Evolutionary conservation across 2,329 filamentous ascomycete genomes (phyloP), one percentile per base, ranked within the genome.

Genomic region (Geosmithia putterillii): DNA sequence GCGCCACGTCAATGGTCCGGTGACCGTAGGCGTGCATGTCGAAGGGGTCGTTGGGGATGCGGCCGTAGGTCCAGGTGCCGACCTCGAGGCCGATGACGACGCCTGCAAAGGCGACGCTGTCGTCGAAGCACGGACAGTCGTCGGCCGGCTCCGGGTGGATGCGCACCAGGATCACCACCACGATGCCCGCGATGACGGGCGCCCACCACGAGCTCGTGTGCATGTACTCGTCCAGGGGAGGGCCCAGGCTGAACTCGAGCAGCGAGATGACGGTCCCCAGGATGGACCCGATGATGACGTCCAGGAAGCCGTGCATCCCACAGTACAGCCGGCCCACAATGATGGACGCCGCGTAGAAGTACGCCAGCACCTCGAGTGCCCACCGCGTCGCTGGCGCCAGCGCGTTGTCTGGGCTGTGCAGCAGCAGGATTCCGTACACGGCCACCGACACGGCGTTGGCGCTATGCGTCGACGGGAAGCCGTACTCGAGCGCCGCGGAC

Each of bases 261-360:
- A 74, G 58, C 20, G 72, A 73, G 49, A 82, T 74, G 42, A 74
- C 62, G 10, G 80, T 82, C 25, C 92, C 92, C 44, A 95, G 71
- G 14, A 79, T 53, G 44, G 83, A 86, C 7, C 92, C 92, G 45
- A 92, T 62, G 14, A 92, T 64, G 20, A 96, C 88, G 61, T 98
- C 92, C 38, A 92, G 71, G 63, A 96, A 95, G 10, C 92, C 92
- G 63, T 98, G 92, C 92, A 98, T 98, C 47, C 92, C 92, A 57
- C 92, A 98, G 66, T 98, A 96, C 32, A 98, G 70, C 18, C 92
- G 80, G 6, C 92, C 92, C 48, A 96, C 68, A 36, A 95, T 76
- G 56, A 98, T 96, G 21, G 90, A 95, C 12, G 78, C 65, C 28
- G 86, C 86, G 58, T 96, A 98, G 52, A 86, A 81, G 60, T 92